Conservation (phyloP, 345 rosid genomes). For the Bruguiera gymnorhiza region DNA sequence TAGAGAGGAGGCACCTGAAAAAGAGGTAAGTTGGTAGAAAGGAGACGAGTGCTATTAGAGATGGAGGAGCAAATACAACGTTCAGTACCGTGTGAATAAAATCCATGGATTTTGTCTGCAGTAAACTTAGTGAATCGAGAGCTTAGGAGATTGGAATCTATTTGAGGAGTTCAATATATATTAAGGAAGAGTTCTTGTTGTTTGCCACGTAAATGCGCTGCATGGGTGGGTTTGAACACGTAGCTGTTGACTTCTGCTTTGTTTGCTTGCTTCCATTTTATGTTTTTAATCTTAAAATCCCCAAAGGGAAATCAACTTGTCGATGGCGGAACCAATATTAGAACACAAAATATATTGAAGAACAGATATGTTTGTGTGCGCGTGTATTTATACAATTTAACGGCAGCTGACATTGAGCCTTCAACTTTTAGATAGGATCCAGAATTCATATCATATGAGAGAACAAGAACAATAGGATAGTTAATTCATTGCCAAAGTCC, state of each 20-base stretch:
- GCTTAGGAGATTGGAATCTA: background rate
- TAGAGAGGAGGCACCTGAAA: conserved; percentile 29
- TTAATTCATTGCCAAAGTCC: no score
- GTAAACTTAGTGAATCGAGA: background rate
- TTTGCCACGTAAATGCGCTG: background rate
- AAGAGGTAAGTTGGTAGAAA: conserved; percentile 43
- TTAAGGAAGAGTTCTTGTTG: background rate
- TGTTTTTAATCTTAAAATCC: no score
- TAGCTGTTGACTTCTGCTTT: background rate
- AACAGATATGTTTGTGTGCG: no score
- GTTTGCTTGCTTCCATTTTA: no score
- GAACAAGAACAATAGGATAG: no score
- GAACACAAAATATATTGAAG: no score
- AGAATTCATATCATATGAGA: no score
- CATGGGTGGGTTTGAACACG: background rate
- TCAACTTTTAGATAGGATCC: no score
- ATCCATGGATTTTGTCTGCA: conserved; percentile 26
- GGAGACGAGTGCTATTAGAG: conserved; percentile 29
- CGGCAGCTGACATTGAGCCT: no score
- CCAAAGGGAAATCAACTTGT: no score
- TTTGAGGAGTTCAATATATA: background rate
- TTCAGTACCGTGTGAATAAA: conserved; percentile 32
- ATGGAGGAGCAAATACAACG: conserved; percentile 21
- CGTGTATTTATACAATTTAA: no score
- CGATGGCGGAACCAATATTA: no score